Conservation (phyloP, 2,329 filamentous ascomycete genomes). For the Daldinia sp. region DNA sequence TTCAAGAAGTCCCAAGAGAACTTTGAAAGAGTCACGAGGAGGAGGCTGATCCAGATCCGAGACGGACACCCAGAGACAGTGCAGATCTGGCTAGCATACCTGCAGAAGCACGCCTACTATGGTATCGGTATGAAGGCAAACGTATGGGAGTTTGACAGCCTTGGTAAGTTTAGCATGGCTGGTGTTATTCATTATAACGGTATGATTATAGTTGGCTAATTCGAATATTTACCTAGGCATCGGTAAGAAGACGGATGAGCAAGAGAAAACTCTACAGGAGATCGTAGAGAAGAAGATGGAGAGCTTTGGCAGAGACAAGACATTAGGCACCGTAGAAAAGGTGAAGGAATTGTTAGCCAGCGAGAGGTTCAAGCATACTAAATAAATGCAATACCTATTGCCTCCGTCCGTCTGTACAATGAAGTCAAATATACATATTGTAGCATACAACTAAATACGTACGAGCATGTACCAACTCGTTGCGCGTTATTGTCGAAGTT, state of each 20-base stretch:
- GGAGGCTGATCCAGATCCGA: slow-evolving; percentile 88
- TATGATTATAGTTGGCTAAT: slow-evolving; percentile 23
- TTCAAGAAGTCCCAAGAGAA: slow-evolving; percentile 99
- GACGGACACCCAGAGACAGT: slow-evolving; percentile 91
- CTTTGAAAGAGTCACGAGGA: slow-evolving; percentile 88
- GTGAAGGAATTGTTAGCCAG: slow-evolving; percentile 65
- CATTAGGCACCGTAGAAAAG: slow-evolving; percentile 60
- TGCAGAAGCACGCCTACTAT: slow-evolving; percentile 91
- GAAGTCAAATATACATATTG: slow-evolving; percentile 25
- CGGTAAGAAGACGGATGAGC: slow-evolving; percentile 58
- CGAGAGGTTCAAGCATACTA: slow-evolving; percentile 55
- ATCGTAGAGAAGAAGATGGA: slow-evolving; percentile 61
- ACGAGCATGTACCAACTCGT: slow-evolving; percentile 29
- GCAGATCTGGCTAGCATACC: slow-evolving; percentile 89
- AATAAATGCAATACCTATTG: slow-evolving; percentile 38
- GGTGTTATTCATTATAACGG: background rate
- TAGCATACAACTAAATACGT: slow-evolving; percentile 27
- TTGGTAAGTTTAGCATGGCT: slow-evolving; percentile 61
- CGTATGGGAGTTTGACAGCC: slow-evolving; percentile 83
- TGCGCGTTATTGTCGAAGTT: background rate
- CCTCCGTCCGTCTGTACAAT: slow-evolving; percentile 27
- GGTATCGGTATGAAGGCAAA: slow-evolving; percentile 99
- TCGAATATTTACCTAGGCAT: slow-evolving; percentile 51
- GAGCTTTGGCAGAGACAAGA: slow-evolving; percentile 62
- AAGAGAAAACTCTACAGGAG: slow-evolving; percentile 48